Conservation (phyloP, 257 asterid species). For the Solanum piurae region DNA sequence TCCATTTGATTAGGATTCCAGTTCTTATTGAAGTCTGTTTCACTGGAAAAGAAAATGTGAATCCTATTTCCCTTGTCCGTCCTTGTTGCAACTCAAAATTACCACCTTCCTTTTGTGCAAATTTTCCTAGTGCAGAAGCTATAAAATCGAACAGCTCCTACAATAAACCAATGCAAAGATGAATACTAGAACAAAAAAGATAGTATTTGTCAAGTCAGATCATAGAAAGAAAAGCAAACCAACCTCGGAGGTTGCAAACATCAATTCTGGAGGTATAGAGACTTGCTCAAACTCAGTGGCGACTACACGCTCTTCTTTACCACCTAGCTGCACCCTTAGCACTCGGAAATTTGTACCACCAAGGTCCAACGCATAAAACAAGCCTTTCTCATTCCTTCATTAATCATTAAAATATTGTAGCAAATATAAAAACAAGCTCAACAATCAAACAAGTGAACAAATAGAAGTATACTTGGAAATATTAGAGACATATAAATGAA, state of each 20-base stretch:
- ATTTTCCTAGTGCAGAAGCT: conserved; percentile 58
- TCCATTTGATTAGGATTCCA: conserved; percentile 70
- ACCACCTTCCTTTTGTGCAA: conserved; percentile 43
- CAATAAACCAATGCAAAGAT: background rate
- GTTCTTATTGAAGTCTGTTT: conserved; percentile 66
- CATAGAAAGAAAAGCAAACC: background rate
- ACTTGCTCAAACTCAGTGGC: conserved; percentile 65
- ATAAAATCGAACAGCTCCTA: conserved; percentile 78
- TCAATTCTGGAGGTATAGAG: conserved; percentile 51
- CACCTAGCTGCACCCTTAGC: conserved; percentile 69
- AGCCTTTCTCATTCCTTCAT: conserved; percentile 61
- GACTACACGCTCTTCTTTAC: conserved; percentile 50
- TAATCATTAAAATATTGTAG: background rate
- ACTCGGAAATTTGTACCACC: conserved; percentile 88
- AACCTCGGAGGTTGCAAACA: conserved; percentile 63
- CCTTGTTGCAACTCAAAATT: conserved; percentile 33
- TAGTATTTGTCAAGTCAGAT: background rate
- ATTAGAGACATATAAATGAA: background rate
- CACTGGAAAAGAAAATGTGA: conserved; percentile 78
- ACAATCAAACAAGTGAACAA: background rate
- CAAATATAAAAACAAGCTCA: background rate
- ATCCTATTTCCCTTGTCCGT: conserved; percentile 59
- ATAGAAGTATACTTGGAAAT: background rate
- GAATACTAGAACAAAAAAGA: background rate
- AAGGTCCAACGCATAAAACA: conserved; percentile 75